Evolutionary conservation across 441 rosid species (phyloP).

Genomic region (Daphne laureola): DNA sequence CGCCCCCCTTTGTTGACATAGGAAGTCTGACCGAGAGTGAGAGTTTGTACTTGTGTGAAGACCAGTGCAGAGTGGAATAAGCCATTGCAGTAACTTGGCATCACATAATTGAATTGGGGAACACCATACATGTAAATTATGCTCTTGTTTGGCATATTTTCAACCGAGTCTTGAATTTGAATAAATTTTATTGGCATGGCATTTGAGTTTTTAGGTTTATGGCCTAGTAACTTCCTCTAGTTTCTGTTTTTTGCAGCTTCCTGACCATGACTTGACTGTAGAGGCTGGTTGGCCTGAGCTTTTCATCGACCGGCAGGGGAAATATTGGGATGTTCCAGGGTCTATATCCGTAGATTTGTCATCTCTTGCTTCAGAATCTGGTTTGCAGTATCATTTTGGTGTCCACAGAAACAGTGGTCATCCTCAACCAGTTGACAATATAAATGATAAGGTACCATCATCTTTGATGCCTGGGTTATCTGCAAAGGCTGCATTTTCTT

Average conservation of each 20-base stretch:
- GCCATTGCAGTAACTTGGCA: no score
- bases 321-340: slow-evolving; percentile 85
- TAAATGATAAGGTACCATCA: slow-evolving; percentile 39
- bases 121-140: no score
- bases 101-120: no score
- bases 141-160: no score
- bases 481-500: slow-evolving; percentile 72
- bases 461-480: slow-evolving; percentile 69
- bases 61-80: no score
- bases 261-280: slow-evolving; percentile 58
- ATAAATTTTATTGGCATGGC: no score
- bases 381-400: slow-evolving; percentile 60
- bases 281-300: slow-evolving; percentile 91
- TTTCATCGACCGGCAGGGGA: slow-evolving; percentile 57
- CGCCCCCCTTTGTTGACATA: no score
- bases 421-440: slow-evolving; percentile 36
- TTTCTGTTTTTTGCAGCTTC: slow-evolving; percentile 39
- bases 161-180: no score
- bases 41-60: no score
- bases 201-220: no score
- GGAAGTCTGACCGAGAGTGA: no score
- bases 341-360: slow-evolving; percentile 61
- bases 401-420: slow-evolving; percentile 53
- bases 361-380: slow-evolving; percentile 45
- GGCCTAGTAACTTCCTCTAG: no score